These are phyloP conservation scores for Talaromyces borbonicus DNA, from an alignment of 495 filamentous ascomycete genomes.

Conservation along the genomic window DNA sequence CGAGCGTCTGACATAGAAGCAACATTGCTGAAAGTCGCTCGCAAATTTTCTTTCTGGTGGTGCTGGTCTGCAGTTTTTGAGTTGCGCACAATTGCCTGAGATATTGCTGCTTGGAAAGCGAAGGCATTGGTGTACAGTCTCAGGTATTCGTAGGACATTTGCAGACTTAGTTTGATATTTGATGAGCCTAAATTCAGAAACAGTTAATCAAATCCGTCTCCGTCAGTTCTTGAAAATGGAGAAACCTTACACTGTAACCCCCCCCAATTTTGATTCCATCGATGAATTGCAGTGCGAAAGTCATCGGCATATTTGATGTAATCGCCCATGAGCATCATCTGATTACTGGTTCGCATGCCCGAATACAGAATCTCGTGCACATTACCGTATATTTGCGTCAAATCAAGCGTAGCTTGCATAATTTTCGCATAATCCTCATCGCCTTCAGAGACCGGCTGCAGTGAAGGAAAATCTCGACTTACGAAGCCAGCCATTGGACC, in stretches of 20 bases:
- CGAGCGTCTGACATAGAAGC: slow-evolving; percentile 50
- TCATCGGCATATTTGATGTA: slow-evolving; percentile 62
- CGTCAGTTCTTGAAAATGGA: neutral
- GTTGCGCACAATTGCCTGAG: slow-evolving; percentile 41
- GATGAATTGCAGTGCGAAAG: slow-evolving; percentile 49
- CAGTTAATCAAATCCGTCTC: neutral
- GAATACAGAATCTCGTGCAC: slow-evolving; percentile 58
- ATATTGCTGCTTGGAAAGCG: slow-evolving; percentile 56
- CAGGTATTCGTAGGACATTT: slow-evolving; percentile 55
- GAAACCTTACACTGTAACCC: slow-evolving; percentile 40
- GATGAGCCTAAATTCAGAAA: slow-evolving; percentile 44
- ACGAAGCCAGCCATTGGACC: slow-evolving; percentile 52
- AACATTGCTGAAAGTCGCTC: slow-evolving; percentile 40
- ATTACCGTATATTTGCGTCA: slow-evolving; percentile 59
- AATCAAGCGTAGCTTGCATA: slow-evolving; percentile 52
- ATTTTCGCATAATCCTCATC: slow-evolving; percentile 54
- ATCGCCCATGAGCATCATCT: slow-evolving; percentile 54
- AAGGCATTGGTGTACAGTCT: slow-evolving; percentile 58
- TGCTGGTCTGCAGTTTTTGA: slow-evolving; percentile 22
- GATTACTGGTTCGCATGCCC: slow-evolving; percentile 51
- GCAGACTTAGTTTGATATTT: slow-evolving; percentile 45
- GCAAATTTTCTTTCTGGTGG: slow-evolving; percentile 33
- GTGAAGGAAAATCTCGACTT: slow-evolving; percentile 51
- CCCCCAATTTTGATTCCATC: slow-evolving; percentile 56
- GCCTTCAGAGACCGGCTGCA: slow-evolving; percentile 39